Base-by-base conservation (phyloP, 805 yeast species). In the Candida ficus region DNA sequence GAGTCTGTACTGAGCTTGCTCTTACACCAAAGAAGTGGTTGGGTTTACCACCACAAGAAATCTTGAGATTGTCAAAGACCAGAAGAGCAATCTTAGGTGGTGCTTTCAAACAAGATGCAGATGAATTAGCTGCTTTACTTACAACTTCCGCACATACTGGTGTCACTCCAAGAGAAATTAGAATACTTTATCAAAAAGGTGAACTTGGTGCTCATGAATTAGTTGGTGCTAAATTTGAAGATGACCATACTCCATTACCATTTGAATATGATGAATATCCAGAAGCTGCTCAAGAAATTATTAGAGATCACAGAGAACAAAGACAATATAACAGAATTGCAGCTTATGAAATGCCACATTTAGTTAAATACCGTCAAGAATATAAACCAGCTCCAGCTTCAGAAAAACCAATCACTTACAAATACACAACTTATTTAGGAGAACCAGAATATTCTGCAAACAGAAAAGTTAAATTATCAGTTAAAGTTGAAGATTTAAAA, bases 331-430 rank as follows among this genome's bases (percentile, higher is more conserved):
- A 81, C 56, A 75, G 97, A 53, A 70, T 87, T 33, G 87, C 95
- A 10, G 96, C 97, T 0, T 91, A 83, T 64, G 98, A 91, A 60
- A 73, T 91, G 70, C 99, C 99, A 7, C 73, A 78, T 41, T 70
- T 93, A 48, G 79, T 81, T 31, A 79, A 87, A 60, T 84, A 72
- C 58, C 81, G 91, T 51, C 78, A 83, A 61, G 72, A 70, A 44
- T 90, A 85, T 66, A 60, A 55, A 26, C 81, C 81, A 17, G 68
- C 68, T n/a, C 14, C 36, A 35, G 33, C 23, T 12, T 49, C 69
- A 6, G 49, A 51, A 10, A 57, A 54, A 14, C 88, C 89, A 5
- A 66, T 89, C 30, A 67, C 68, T 29, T 84, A 83, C 56, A 76
- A 80, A 50, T 90, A 80, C 66, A 77, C 85, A 14, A 78, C 83